A percentile compares a stretch with the other conserved stretches of the same genome.
phyloP scores from a whole-genome alignment of 352 stramenopile genomes.

The Pythium volutum region DNA sequence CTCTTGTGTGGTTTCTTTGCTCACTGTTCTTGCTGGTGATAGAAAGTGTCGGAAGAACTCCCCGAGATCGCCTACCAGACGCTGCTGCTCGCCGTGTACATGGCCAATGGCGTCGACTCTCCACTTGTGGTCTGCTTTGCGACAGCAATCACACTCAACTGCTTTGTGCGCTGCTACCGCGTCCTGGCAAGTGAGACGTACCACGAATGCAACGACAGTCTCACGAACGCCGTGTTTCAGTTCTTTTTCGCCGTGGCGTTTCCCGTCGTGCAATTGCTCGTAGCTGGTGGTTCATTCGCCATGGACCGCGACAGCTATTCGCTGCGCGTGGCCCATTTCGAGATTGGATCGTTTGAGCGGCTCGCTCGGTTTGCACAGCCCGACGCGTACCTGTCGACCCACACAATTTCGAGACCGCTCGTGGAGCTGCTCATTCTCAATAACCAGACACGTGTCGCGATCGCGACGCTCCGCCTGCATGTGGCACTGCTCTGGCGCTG shows the following conservation, averaged over 20 bases:
- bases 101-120: neutral
- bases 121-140: conserved; percentile 7
- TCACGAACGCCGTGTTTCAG: conserved; percentile 19
- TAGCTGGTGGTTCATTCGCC: neutral
- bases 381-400: neutral
- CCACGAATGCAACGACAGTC: conserved; percentile 23
- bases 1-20: neutral
- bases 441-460: neutral
- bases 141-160: conserved; percentile 3
- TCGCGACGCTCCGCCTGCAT: conserved; percentile 7
- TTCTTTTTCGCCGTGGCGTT: conserved; percentile 16
- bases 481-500: conserved; percentile 15
- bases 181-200: conserved; percentile 11
- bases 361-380: conserved; percentile 17
- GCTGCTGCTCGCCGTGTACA: conserved; percentile 16
- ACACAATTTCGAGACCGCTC: neutral
- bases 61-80: conserved; percentile 25
- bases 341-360: conserved; percentile 12
- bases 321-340: conserved; percentile 5
- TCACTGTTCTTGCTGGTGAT: neutral
- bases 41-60: conserved; percentile 25
- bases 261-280: conserved; percentile 4
- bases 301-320: conserved; percentile 7
- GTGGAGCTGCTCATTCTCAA: conserved; percentile 5
- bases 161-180: conserved; percentile 19